A percentile compares a stretch with the other conserved stretches of the same genome.
Conservation (phyloP, 768 basidiomycete species). For the Tulasnella sp. region DNA sequence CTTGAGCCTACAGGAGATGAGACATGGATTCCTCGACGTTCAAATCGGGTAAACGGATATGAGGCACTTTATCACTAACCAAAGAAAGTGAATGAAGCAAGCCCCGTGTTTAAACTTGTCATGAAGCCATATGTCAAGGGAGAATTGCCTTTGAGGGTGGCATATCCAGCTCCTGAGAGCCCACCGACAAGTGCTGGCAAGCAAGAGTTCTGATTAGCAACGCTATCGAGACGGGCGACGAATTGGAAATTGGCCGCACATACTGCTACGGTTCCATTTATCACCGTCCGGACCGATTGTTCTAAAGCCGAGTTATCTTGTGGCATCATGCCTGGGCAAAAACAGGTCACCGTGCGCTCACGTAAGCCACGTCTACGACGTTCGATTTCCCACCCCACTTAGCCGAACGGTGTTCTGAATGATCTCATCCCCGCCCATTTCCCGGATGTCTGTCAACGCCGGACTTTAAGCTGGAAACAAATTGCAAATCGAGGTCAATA, state of each 20-base stretch:
- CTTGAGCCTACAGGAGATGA: constrained; percentile 51
- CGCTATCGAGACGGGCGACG: not conserved
- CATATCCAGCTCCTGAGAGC: constrained; percentile 43
- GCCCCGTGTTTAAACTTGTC: constrained; percentile 65
- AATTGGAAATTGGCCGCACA: not conserved
- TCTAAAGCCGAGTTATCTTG: not conserved
- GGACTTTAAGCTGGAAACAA: not conserved
- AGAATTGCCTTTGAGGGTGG: constrained; percentile 47
- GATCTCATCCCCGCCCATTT: not conserved
- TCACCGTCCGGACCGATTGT: not conserved
- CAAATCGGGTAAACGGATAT: not conserved
- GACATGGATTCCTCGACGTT: not conserved
- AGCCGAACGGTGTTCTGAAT: not conserved
- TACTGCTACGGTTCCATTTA: not conserved
- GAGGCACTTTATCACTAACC: constrained; percentile 45
- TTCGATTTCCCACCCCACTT: not conserved
- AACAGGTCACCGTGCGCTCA: not conserved
- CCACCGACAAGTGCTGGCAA: constrained; percentile 56
- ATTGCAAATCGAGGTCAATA: not conserved
- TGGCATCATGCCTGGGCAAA: not conserved
- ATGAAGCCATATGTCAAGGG: constrained; percentile 51
- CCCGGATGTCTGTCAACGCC: not conserved
- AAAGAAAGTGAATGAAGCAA: constrained; percentile 74
- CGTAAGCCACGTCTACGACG: not conserved
- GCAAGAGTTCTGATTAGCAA: not conserved